These are phyloP conservation scores for Boletus semigastroideus DNA, from an alignment of 1,284 basidiomycete genomes.

Conservation along the genomic window DNA sequence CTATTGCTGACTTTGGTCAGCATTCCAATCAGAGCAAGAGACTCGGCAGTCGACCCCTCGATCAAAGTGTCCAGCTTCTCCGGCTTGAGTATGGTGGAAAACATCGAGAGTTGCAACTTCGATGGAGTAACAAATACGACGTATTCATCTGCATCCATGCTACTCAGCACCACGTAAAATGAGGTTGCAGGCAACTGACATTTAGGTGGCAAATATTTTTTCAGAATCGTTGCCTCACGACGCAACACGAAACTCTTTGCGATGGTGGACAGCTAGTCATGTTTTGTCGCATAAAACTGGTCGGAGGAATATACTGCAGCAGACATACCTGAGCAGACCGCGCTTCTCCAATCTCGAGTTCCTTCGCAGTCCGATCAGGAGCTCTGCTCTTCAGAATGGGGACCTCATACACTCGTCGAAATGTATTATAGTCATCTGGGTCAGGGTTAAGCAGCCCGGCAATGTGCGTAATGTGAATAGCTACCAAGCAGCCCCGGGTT, in stretches of 20 bases:
- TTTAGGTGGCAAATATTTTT: conserved; percentile 89
- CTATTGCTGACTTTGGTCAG: conserved; percentile 93
- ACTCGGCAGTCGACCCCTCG: conserved; percentile 71
- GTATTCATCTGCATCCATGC: conserved; percentile 73
- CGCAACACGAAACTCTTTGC: conserved; percentile 89
- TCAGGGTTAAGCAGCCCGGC: neutral
- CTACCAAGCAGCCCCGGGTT: conserved; percentile 86
- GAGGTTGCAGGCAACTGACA: conserved; percentile 44
- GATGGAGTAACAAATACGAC: conserved; percentile 90
- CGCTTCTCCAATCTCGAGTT: conserved; percentile 74
- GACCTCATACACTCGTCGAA: conserved; percentile 81
- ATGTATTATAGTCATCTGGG: conserved; percentile 69
- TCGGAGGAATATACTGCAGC: neutral
- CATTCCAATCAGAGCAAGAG: conserved; percentile 78
- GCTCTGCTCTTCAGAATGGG: conserved; percentile 89
- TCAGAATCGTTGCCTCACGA: conserved; percentile 80
- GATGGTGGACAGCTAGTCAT: conserved; percentile 66
- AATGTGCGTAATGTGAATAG: conserved; percentile 12
- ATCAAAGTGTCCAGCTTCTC: conserved; percentile 65
- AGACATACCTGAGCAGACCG: conserved; percentile 64
- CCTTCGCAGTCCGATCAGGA: conserved; percentile 71
- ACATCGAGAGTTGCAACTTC: conserved; percentile 77
- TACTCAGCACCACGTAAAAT: conserved; percentile 1
- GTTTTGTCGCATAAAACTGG: neutral
- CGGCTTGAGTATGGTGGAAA: conserved; percentile 71